Evolutionary conservation across 1,139 yeast species (phyloP).

Genomic region (Yamadazyma taylorii): DNA sequence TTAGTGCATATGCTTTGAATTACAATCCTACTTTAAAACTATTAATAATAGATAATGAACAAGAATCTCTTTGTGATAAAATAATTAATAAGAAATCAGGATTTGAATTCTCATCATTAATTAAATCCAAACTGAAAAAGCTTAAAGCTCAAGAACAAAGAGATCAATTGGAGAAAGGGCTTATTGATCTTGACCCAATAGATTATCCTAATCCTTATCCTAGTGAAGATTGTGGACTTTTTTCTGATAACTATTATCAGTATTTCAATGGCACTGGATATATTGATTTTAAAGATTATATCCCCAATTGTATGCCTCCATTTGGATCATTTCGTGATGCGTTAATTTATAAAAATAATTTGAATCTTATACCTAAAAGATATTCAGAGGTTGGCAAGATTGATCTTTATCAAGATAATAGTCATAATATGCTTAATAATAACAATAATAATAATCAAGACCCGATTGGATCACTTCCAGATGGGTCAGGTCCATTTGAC

Average conservation of each 20-base stretch:
- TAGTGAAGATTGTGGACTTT: conserved; percentile 9
- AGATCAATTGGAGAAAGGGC: conserved; percentile 1
- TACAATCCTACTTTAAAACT: conserved; percentile 39
- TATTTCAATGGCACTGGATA: conserved; percentile 10
- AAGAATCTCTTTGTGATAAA: conserved; percentile 39
- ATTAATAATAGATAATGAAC: conserved; percentile 32
- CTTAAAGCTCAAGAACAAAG: conserved; percentile 7
- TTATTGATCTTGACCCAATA: conserved; percentile 11
- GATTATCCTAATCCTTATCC: conserved; percentile 35
- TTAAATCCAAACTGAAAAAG: conserved; percentile 21
- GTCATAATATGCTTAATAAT: conserved; percentile 3
- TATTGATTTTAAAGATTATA: conserved; percentile 17
- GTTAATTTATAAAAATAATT: conserved; percentile 19
- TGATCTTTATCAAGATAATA: conserved; percentile 36
- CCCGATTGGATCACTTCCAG: no score
- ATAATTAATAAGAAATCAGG: conserved; percentile 32
- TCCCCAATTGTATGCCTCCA: conserved; percentile 40
- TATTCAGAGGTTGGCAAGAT: conserved; percentile 36
- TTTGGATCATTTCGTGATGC: conserved; percentile 40
- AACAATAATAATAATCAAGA: not conserved
- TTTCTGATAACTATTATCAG: conserved; percentile 4
- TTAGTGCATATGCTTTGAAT: conserved; percentile 28
- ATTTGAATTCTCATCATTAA: conserved; percentile 27
- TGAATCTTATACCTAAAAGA: conserved; percentile 31
- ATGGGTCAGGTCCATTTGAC: no score